Conservation (phyloP, 2,329 filamentous ascomycete species). For the Stemphylium beticola region DNA sequence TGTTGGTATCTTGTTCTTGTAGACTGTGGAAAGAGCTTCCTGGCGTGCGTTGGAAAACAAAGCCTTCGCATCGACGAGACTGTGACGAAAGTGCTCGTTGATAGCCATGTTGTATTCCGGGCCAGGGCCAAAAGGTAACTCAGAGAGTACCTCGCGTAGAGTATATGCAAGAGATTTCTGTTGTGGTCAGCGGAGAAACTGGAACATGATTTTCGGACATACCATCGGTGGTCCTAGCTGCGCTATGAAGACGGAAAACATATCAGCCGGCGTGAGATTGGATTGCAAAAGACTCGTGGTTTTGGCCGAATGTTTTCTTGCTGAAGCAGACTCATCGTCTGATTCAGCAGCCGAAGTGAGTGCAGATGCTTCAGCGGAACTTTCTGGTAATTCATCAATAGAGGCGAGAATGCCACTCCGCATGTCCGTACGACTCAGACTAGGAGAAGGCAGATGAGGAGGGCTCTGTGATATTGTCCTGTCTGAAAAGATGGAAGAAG, state of each 20-base stretch:
- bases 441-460: conserved; percentile 35
- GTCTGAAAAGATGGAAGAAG: conserved; percentile 35
- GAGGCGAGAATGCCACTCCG: conserved; percentile 49
- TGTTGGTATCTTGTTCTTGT: conserved; percentile 77
- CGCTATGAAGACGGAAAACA: conserved; percentile 88
- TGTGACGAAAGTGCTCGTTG: conserved; percentile 80
- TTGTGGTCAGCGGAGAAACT: conserved; percentile 25
- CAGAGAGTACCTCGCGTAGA: conserved; percentile 83
- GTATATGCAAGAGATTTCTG: conserved; percentile 91
- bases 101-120: conserved; percentile 73
- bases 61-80: conserved; percentile 78
- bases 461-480: conserved; percentile 31
- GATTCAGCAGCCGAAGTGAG: conserved; percentile 33
- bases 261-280: conserved; percentile 70
- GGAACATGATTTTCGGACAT: conserved; percentile 11
- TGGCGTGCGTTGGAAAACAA: conserved; percentile 79
- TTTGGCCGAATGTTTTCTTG: conserved; percentile 20
- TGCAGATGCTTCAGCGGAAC: conserved; percentile 38
- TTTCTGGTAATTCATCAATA: conserved; percentile 51
- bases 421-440: conserved; percentile 39
- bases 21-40: conserved; percentile 78
- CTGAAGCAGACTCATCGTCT: conserved; percentile 35
- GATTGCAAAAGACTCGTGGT: conserved; percentile 38
- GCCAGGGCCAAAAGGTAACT: conserved; percentile 77
- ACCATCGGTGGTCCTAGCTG: conserved; percentile 89